Base-by-base conservation (phyloP, 2,329 filamentous ascomycete species). In the Coniochaeta hoffmannii region DNA sequence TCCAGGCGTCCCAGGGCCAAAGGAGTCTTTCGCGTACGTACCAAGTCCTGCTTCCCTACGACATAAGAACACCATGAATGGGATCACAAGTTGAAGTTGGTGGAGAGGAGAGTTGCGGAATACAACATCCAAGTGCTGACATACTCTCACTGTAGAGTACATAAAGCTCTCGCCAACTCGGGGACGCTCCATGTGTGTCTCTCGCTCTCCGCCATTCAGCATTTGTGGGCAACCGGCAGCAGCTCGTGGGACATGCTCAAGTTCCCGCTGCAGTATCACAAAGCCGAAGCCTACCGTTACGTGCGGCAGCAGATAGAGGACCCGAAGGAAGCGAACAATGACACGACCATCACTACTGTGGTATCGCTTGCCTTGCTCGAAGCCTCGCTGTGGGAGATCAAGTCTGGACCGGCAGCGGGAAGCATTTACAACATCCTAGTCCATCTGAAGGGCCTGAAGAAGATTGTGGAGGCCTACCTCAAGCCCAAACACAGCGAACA, bases 121-220 rank as follows among this genome's bases (percentile, higher is more conserved):
- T n/a, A 32, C 30, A 32, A 12, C 7, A 32, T 8, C 11, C 41
- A n/a, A 46, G 41, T 19, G 12, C 41, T 46, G 41, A 46, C 41
- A 46, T 10, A 26, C 14, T 22, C 36, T 24, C 26, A 38, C 26
- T 32, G 22, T 57, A 76, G 73, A 38, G 71, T 76, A 41, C 70
- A 73, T 57, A 69, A 70, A 59, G 73, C 73, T 15, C 68, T 76
- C 53, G 69, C 73, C 49, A 73, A 75, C 55, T 72, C 71, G 2
- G 73, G 73, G 2, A 74, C 75, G 56, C 73, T 76, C 59, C 73
- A 76, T 58, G 74, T 72, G 59, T 74, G 73, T 24, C 62, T 76
- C 50, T 69, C 75, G 58, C 66, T 76, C 58, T 75, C 74, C 19
- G 71, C 72, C 24, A 70, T 74, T 53, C 74, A 76, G 53, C 75